Evolutionary conservation across 148 eudicot genomes (phyloP), one percentile per base, ranked within the genome.

Genomic region (Mesembryanthemum crystallinum): DNA sequence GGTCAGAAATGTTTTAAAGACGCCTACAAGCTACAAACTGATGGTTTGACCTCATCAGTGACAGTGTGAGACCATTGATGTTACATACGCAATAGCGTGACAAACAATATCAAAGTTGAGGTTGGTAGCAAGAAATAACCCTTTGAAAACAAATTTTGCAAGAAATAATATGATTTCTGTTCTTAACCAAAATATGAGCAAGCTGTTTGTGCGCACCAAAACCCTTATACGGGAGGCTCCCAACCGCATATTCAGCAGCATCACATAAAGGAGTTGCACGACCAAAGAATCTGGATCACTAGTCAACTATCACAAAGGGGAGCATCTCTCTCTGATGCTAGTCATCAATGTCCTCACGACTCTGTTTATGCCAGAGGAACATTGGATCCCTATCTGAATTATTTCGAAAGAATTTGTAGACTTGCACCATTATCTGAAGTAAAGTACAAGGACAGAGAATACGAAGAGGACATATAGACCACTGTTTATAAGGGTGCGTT

Each of bases 401-500:
- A 78, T 64, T 64, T 5, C n/a, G 37, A 43, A 6, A 47, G 18
- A 52, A 20, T 55, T 8, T 68, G 43, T 67, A 64, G 21, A 52
- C 47, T 24, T 65, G 71, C 15, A 66, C 28, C 27, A 28, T 20
- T 10, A 21, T 29, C 43, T 20, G 33, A 47, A 12, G 23, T 29
- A 71, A 59, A 70, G 45, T 35, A 62, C 14, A 14, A 5, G 30
- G 17, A 47, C 20, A 71, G 27, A 54, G 76, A 30, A 20, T 54
- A 11, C 18, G 60, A 14, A 33, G 67, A 7, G 21, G 57, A 67
- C 14, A 20, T 9, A n/a, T 20, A 43, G 10, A 18, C 24, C 61
- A 8, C 61, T 49, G 64, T 75, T 83, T 81, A 87, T 28, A 83
- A 81, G 35, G 85, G 37, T 33, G 85, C 82, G 79, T 69, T 69